These are phyloP conservation scores for Cutaneotrichosporon sp. DNA, from an alignment of 1,284 basidiomycete species.

Conservation along the genomic window DNA sequence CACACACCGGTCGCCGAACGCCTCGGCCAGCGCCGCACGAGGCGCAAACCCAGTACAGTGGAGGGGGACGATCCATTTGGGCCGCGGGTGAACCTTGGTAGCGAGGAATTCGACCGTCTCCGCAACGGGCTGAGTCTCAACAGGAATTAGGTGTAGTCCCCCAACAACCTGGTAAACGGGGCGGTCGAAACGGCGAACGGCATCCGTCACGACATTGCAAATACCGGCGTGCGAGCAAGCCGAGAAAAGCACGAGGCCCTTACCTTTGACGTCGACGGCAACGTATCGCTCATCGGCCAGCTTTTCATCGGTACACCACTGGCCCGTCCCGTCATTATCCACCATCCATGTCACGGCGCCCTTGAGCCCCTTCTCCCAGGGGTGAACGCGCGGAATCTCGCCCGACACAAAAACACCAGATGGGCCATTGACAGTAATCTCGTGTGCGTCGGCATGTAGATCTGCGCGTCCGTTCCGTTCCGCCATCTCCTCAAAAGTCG, in stretches of 20 bases:
- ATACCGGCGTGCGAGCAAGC: slow-evolving; percentile 83
- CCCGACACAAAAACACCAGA: slow-evolving; percentile 69
- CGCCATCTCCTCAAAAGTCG: slow-evolving; percentile 66
- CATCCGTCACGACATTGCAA: slow-evolving; percentile 73
- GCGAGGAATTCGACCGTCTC: slow-evolving; percentile 71
- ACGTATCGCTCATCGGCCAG: slow-evolving; percentile 79
- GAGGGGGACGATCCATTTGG: slow-evolving; percentile 72
- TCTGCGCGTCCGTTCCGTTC: slow-evolving; percentile 61
- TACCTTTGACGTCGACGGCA: slow-evolving; percentile 70
- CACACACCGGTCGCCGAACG: slow-evolving; percentile 65
- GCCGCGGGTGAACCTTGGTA: slow-evolving; percentile 61
- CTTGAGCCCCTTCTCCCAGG: slow-evolving; percentile 66
- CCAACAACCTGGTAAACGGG: slow-evolving; percentile 80
- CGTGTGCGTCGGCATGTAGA: slow-evolving; percentile 62
- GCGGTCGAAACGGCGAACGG: slow-evolving; percentile 61
- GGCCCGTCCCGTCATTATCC: slow-evolving; percentile 34
- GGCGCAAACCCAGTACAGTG: slow-evolving; percentile 75
- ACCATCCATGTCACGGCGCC: slow-evolving; percentile 67
- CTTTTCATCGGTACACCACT: slow-evolving; percentile 67
- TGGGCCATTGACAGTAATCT: slow-evolving; percentile 68
- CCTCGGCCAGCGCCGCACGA: slow-evolving; percentile 66
- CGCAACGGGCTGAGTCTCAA: slow-evolving; percentile 61
- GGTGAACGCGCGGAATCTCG: slow-evolving; percentile 68
- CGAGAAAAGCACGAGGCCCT: slow-evolving; percentile 76
- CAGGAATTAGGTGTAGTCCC: slow-evolving; percentile 74